phyloP scores from a whole-genome alignment of 208 protist species.

The Histomonas meleagridis region DNA sequence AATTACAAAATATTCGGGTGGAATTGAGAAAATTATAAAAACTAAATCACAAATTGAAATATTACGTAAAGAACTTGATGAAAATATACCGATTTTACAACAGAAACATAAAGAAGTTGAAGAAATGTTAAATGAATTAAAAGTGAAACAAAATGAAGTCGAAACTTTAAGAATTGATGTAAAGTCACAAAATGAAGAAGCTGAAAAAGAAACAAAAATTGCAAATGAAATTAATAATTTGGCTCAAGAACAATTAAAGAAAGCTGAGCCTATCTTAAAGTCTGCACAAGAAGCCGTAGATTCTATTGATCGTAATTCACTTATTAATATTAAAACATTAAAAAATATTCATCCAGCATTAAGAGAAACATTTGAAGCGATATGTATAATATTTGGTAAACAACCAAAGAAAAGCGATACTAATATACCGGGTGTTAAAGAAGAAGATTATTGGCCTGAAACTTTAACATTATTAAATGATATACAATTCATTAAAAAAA shows the following conservation, averaged over 20 bases:
- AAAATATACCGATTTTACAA: not conserved
- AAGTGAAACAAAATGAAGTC: constrained; percentile 21
- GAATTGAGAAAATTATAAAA: constrained; percentile 14
- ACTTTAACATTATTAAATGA: constrained; percentile 60
- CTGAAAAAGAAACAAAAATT: not conserved
- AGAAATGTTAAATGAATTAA: not conserved
- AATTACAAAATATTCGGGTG: not conserved
- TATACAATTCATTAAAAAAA: constrained; percentile 78
- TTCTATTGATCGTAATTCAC: not conserved
- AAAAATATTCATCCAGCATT: not conserved
- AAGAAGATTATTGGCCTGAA: constrained; percentile 38
- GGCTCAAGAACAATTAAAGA: constrained; percentile 14
- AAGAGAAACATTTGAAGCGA: constrained; percentile 30
- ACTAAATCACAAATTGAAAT: constrained; percentile 1
- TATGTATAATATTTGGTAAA: constrained; percentile 34
- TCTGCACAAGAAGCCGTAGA: constrained; percentile 1
- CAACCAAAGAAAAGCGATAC: not conserved
- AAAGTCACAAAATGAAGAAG: not conserved
- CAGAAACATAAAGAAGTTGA: not conserved
- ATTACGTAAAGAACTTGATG: not conserved
- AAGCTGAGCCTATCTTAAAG: not conserved
- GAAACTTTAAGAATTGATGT: constrained; percentile 19
- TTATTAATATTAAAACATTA: not conserved
- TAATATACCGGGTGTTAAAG: not conserved
- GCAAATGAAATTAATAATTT: not conserved